These are phyloP conservation scores for Pinus albicaulis DNA, from an alignment of 75 land plant genomes.

Conservation along the genomic window DNA sequence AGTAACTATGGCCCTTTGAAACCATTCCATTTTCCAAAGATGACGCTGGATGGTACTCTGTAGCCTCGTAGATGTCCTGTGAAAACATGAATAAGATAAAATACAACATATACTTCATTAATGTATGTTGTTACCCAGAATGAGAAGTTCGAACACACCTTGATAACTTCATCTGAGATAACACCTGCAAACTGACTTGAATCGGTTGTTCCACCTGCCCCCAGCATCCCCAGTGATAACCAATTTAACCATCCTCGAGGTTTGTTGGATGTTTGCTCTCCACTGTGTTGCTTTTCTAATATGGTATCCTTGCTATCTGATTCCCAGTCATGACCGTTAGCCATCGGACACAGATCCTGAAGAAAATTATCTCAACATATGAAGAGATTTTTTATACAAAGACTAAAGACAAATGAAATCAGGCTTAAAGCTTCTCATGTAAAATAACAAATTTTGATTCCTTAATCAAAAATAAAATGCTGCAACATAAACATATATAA, in stretches of 20 bases:
- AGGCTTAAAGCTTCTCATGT: neutral
- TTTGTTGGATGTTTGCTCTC: slow-evolving; percentile 37
- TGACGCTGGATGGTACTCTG: slow-evolving; percentile 62
- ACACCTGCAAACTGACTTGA: slow-evolving; percentile 84
- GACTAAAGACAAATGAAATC: neutral
- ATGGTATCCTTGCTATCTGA: slow-evolving; percentile 12
- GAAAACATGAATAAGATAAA: slow-evolving; percentile 1
- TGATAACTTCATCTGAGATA: slow-evolving; percentile 84
- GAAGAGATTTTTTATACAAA: neutral
- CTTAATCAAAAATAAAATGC: neutral
- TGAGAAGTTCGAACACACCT: slow-evolving; percentile 43
- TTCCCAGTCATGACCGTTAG: slow-evolving; percentile 3
- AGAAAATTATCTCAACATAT: neutral
- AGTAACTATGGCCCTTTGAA: slow-evolving; percentile 32
- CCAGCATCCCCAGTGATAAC: slow-evolving; percentile 93
- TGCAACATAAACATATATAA: neutral
- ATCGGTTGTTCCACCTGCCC: slow-evolving; percentile 80
- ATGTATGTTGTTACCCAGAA: neutral
- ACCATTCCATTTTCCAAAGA: slow-evolving; percentile 22
- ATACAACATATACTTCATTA: neutral
- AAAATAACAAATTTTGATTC: neutral
- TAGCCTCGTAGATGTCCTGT: slow-evolving; percentile 90
- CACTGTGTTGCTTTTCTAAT: slow-evolving; percentile 34
- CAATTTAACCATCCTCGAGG: slow-evolving; percentile 88
- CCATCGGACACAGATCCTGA: neutral